phyloP scores from a whole-genome alignment of 768 basidiomycete genomes.

The Boletus subcaerulescens region DNA sequence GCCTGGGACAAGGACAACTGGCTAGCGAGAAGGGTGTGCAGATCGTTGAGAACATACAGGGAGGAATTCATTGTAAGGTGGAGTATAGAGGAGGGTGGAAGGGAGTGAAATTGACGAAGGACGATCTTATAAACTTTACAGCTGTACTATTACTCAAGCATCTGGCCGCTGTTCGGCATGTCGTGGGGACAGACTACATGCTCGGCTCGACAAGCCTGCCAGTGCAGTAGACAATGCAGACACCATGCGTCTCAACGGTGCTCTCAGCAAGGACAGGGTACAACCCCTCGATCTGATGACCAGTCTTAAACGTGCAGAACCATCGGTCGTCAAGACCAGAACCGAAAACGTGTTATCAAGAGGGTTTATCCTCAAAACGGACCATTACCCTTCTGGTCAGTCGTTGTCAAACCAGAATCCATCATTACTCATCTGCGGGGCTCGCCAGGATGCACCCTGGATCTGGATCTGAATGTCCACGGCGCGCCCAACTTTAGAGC shows the following conservation, averaged over 20 bases:
- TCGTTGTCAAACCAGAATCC: slow-evolving; percentile 7
- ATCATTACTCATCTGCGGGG: slow-evolving; percentile 1
- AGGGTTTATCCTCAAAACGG: slow-evolving; percentile 94
- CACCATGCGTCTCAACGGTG: neutral
- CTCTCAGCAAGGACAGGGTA: slow-evolving; percentile 8
- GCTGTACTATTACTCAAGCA: no score
- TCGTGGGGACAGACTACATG: neutral
- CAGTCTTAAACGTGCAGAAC: slow-evolving; percentile 61
- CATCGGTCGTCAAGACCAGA: slow-evolving; percentile 79
- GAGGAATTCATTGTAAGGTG: no score
- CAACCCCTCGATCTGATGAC: slow-evolving; percentile 57
- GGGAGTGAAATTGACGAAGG: no score
- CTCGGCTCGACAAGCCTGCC: slow-evolving; percentile 1
- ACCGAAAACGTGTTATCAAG: slow-evolving; percentile 80
- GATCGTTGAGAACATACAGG: no score
- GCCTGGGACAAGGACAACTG: no score
- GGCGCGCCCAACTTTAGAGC: slow-evolving; percentile 96
- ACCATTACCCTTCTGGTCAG: slow-evolving; percentile 76
- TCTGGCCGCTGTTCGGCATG: no score
- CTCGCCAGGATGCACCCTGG: slow-evolving; percentile 72
- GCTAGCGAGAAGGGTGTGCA: no score
- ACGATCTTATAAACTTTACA: no score
- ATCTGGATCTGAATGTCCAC: slow-evolving; percentile 87
- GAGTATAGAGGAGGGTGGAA: no score
- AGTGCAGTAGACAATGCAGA: neutral